Conservation (phyloP, 441 rosid genomes). For the Sinapis alba region DNA sequence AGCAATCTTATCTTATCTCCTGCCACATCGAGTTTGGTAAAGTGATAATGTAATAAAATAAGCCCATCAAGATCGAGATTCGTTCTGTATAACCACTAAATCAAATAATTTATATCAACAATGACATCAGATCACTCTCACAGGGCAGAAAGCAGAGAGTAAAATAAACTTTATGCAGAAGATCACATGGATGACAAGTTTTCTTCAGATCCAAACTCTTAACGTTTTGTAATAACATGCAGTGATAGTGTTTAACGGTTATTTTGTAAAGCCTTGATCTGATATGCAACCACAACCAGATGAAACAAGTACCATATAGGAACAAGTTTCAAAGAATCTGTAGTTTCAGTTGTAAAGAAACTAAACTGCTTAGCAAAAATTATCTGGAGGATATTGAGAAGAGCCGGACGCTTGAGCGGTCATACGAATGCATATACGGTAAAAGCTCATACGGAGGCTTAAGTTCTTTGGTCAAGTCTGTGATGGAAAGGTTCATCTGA, state of each 20-base stretch:
- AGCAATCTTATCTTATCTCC: constrained; percentile 21
- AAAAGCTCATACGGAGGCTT: constrained; percentile 58
- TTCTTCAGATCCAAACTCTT: constrained; percentile 1
- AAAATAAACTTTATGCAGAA: background rate
- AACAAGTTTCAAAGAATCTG: constrained; percentile 8
- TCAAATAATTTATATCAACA: background rate
- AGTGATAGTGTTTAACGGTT: background rate
- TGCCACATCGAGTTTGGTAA: constrained; percentile 21
- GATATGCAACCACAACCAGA: too few species aligned
- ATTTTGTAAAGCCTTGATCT: background rate
- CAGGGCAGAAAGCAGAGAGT: background rate
- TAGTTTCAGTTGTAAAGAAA: background rate
- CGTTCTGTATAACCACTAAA: background rate
- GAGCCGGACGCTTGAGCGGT: constrained; percentile 54
- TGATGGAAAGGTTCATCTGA: constrained; percentile 50
- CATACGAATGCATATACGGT: constrained; percentile 73
- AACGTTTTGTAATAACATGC: background rate
- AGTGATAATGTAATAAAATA: constrained; percentile 6
- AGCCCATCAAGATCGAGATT: background rate
- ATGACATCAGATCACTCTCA: constrained; percentile 14
- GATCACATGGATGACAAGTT: constrained; percentile 3
- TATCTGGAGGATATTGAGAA: constrained; percentile 46
- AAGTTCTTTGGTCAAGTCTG: constrained; percentile 53
- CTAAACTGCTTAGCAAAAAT: constrained; percentile 2
- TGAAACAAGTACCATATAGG: background rate